A percentile compares a stretch with the other conserved stretches of the same genome.
These are phyloP conservation scores for Eutrema yunnanense DNA, from an alignment of 345 rosid species.

Conservation along the genomic window DNA sequence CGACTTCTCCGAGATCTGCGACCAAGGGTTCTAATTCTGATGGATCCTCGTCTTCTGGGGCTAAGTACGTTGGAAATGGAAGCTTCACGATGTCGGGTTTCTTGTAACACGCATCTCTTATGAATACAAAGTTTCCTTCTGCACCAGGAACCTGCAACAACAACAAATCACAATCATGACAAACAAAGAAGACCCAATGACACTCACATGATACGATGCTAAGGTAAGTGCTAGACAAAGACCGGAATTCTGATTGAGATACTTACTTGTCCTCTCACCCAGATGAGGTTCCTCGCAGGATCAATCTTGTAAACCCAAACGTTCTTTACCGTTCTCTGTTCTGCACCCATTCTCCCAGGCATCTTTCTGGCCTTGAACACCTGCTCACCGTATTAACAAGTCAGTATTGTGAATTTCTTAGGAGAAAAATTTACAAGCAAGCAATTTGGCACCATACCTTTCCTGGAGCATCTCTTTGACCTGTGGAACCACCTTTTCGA, in stretches of 20 bases:
- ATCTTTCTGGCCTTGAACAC: slow-evolving; percentile 90
- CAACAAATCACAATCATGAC: slow-evolving; percentile 2
- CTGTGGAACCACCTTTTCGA: slow-evolving; percentile 80
- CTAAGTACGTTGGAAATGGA: slow-evolving; percentile 87
- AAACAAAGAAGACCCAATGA: not conserved
- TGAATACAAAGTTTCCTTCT: slow-evolving; percentile 79
- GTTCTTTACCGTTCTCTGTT: slow-evolving; percentile 82
- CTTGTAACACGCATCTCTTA: slow-evolving; percentile 75
- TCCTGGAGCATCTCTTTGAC: slow-evolving; percentile 95
- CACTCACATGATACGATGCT: not conserved
- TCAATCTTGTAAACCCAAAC: slow-evolving; percentile 92
- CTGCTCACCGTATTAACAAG: slow-evolving; percentile 32
- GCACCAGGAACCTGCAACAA: slow-evolving; percentile 81
- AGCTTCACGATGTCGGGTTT: slow-evolving; percentile 67
- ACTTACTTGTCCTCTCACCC: slow-evolving; percentile 95
- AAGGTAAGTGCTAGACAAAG: not conserved
- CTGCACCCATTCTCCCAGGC: slow-evolving; percentile 97
- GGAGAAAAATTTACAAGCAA: not conserved
- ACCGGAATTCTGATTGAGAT: slow-evolving; percentile 3
- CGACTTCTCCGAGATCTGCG: slow-evolving; percentile 81
- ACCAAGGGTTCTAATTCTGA: slow-evolving; percentile 44
- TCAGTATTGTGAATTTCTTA: slow-evolving; percentile 1
- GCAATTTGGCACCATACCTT: slow-evolving; percentile 46
- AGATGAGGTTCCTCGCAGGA: slow-evolving; percentile 81
- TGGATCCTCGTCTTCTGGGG: slow-evolving; percentile 53